A percentile compares a stretch with the other conserved stretches of the same genome.
These are phyloP conservation scores for Passalora sequoiae DNA, from an alignment of 2,329 filamentous ascomycete genomes.

Conservation along the genomic window DNA sequence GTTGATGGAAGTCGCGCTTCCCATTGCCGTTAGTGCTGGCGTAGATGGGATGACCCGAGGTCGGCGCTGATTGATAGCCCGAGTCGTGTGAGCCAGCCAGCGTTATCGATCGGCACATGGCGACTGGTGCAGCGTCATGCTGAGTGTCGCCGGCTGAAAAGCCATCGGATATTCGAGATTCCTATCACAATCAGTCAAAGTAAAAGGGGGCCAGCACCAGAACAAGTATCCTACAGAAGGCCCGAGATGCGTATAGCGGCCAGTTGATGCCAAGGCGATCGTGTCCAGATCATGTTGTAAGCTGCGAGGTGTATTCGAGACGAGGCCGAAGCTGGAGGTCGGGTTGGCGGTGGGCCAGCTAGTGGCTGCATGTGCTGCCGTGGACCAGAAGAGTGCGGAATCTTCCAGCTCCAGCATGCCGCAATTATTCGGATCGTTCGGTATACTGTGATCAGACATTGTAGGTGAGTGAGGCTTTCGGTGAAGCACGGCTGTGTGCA, in stretches of 20 bases:
- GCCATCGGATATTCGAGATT: constrained; percentile 9
- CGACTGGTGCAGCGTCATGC: constrained; percentile 8
- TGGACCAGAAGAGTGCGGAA: constrained; percentile 5
- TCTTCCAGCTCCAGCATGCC: constrained; percentile 9
- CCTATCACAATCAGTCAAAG: constrained; percentile 22
- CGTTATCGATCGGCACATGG: constrained; percentile 17
- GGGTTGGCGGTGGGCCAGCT: constrained; percentile 4
- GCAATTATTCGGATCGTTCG: constrained; percentile 2
- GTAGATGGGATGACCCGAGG: constrained; percentile 9
- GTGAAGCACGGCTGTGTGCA: background rate
- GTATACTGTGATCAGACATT: constrained; percentile 10
- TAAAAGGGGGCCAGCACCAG: constrained; percentile 14
- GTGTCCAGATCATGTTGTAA: constrained; percentile 11
- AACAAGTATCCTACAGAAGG: constrained; percentile 24
- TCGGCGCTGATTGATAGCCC: constrained; percentile 10
- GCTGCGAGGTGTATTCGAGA: constrained; percentile 13
- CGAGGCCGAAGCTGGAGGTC: constrained; percentile 5
- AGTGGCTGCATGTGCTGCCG: constrained; percentile 1
- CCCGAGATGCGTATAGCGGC: constrained; percentile 8
- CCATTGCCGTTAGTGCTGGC: constrained; percentile 22
- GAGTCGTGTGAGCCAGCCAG: constrained; percentile 9
- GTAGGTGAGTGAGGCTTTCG: constrained; percentile 8
- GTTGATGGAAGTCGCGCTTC: constrained; percentile 23
- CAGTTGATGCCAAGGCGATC: constrained; percentile 6
- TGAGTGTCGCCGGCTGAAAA: constrained; percentile 3